Evolutionary conservation across 805 yeast genomes (phyloP), one percentile per base, ranked within the genome.

Genomic region (Cyberlindnera suaveolens): DNA sequence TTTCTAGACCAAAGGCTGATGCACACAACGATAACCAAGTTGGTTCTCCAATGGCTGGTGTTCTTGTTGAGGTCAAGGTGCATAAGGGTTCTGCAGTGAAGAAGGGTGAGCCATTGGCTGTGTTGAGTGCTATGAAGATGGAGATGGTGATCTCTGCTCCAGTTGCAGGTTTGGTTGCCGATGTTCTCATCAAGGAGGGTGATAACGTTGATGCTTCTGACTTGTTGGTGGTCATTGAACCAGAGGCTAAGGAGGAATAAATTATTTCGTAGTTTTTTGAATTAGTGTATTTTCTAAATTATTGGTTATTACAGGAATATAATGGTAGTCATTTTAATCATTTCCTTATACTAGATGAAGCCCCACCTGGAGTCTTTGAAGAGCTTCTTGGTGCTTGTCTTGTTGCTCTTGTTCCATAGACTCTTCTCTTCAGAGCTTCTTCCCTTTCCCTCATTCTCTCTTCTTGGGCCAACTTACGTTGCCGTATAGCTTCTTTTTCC

Each of bases 11-110:
- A 54, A 93, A 91, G 76, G 98, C 97, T 44, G 88, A 85, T 55
- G 73, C 84, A 15, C 82, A 79, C 61, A 85, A 87, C 65, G 87
- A 95, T 47, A 84, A 82, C 61, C 96, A 93, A 56, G 82, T 93
- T 50, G 98, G 98, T 56, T 95, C 99, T 6, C 99, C 99, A 68
- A 91, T 91, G 98, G 95, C 98, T 34, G 99, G 99, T 72, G 97
- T 90, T 51, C 87, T 91, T 49, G 87, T 91, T 51, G 99, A 93
- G 69, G 85, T 90, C 42, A 86, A 95, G 62, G 88, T 89, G 50
- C 86, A 88, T 72, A 78, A 79, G 54, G 96, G 95, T 48, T 75
- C 81, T 41, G 84, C 83, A 52, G 96, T 93, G 52, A 88, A 87
- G 78, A 91, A 91, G 78, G 99, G 99, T 53, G 96, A 91, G 63